Evolutionary conservation across 148 eudicot genomes (phyloP), one percentile per base, ranked within the genome.

Genomic region (Oxyria digyna): DNA sequence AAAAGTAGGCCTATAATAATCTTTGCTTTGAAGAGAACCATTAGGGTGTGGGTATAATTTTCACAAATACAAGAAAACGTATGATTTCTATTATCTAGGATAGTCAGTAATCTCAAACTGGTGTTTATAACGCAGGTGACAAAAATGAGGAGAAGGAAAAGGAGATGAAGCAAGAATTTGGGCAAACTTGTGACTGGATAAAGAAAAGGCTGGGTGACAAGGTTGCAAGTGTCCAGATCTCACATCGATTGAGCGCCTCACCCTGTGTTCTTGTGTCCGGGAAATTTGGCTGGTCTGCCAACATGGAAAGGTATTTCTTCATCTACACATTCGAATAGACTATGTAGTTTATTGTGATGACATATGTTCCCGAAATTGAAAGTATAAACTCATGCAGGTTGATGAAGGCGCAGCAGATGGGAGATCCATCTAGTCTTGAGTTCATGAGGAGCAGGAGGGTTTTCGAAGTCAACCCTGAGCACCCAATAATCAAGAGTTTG

Each of bases 221-320:
- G 79, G 97, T 94, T 75, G 89, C 93, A 48, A 87, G 89, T 74
- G 99, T 94, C 67, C 96, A 94, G 76, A 76, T 94, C 70, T 94
- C 99, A 10, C 81, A 80, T 43, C 97, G 99, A 15, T 77, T 94
- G 64, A 94, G 96, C 68, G 43, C 93, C 43, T 94, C 99, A 12
- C 97, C 99, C 50, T 94, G 99, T 75, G 97, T 91, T 73, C 96
- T 94, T 73, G 97, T 80, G 21, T 82, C 99, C 17, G 99, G 91
- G 20, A 88, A 80, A 79, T 88, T 86, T 78, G 99, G 99, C 73
- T 88, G 89, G 91, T 93, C 98, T 54, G 98, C 98, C 11, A 94
- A 91, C 78, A 94, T 94, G 99, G 99, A 94, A 76, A 94, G 99
- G 99, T 94, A 75, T 40, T 46, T 29, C 13, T 48, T 48, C 64